Percentiles rank a stretch among this genome's conserved stretches.
phyloP scores from a whole-genome alignment of 305 asterid genomes.

The Caryopteris hybrid region DNA sequence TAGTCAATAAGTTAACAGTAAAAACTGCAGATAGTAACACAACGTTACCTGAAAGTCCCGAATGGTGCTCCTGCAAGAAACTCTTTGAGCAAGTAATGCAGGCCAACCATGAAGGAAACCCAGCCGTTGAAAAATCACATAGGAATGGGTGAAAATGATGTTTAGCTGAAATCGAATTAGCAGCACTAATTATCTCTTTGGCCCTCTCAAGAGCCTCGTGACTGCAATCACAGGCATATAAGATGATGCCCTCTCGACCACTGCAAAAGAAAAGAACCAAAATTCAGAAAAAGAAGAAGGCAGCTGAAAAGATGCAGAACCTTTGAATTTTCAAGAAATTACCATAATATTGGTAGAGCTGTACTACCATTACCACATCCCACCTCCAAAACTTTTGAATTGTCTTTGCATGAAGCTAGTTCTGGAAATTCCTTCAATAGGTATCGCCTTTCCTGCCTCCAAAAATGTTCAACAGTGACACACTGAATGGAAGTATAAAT shows the following conservation, averaged over 20 bases:
- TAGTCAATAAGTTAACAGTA: too few relatives aligned
- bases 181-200: slow-evolving; percentile 51
- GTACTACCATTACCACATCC: slow-evolving; percentile 97
- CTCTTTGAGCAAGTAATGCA: slow-evolving; percentile 44
- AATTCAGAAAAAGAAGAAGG: slow-evolving; percentile 1
- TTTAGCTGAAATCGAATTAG: slow-evolving; percentile 36
- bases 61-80: slow-evolving; percentile 26
- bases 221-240: slow-evolving; percentile 91
- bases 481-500: neutral
- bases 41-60: slow-evolving; percentile 36
- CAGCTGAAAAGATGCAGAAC: slow-evolving; percentile 1
- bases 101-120: slow-evolving; percentile 73
- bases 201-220: slow-evolving; percentile 79
- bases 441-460: slow-evolving; percentile 74
- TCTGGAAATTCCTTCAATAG: slow-evolving; percentile 81
- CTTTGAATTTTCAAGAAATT: slow-evolving; percentile 4
- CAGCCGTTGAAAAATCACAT: slow-evolving; percentile 62
- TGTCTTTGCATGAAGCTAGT: slow-evolving; percentile 54
- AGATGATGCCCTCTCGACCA: slow-evolving; percentile 45
- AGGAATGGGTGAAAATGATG: slow-evolving; percentile 58
- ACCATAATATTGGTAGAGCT: slow-evolving; percentile 69
- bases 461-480: slow-evolving; percentile 9
- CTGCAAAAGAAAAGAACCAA: slow-evolving; percentile 31
- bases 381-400: slow-evolving; percentile 71
- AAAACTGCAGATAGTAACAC: slow-evolving; percentile 8